phyloP scores from a whole-genome alignment of 352 stramenopile species.

The Phytophthora capsici region DNA sequence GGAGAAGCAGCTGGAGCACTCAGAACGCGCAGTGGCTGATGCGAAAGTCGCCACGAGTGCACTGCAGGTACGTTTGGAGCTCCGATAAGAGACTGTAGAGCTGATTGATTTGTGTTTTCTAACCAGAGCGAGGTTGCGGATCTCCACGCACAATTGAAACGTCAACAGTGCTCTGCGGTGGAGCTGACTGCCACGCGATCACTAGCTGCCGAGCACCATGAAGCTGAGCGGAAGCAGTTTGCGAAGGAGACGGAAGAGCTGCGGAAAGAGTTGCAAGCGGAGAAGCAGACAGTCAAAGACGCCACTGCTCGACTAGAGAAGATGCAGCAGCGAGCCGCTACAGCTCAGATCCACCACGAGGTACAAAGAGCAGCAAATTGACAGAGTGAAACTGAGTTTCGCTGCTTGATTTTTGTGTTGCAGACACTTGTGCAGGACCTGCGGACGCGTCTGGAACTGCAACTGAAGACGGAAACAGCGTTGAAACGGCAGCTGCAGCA shows the following conservation, averaged over 20 bases:
- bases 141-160: conserved; percentile 23
- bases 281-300: conserved; percentile 16
- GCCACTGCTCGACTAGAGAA: conserved; percentile 11
- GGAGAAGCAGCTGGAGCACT: conserved; percentile 38
- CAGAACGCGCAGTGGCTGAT: conserved; percentile 5
- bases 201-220: conserved; percentile 33
- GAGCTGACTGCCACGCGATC: conserved; percentile 35
- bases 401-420: neutral
- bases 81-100: neutral
- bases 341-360: conserved; percentile 28
- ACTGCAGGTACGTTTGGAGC: conserved; percentile 30
- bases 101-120: neutral
- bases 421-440: conserved; percentile 22
- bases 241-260: conserved; percentile 31
- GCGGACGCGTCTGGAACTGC: conserved; percentile 26
- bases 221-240: conserved; percentile 36
- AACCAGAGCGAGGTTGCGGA: conserved; percentile 21
- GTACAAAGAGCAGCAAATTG: neutral
- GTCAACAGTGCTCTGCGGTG: conserved; percentile 31
- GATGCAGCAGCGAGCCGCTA: neutral
- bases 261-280: conserved; percentile 13
- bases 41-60: conserved; percentile 16
- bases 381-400: neutral
- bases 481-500: conserved; percentile 21
- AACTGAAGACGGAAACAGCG: conserved; percentile 4